phyloP scores from a whole-genome alignment of 2,329 filamentous ascomycete species.

The Parastagonospora avenae region DNA sequence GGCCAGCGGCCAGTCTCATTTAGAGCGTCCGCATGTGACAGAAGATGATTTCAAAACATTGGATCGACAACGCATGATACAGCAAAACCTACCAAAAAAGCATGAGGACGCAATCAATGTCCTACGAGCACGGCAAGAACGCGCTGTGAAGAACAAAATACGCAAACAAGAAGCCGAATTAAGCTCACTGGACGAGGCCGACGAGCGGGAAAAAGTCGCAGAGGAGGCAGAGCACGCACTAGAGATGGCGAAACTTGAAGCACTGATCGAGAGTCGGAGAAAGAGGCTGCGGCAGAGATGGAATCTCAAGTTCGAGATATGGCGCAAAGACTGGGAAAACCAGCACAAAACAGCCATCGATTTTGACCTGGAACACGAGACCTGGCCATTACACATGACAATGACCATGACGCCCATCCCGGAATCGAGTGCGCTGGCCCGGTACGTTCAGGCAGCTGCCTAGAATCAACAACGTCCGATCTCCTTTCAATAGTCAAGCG shows the following conservation, averaged over 20 bases:
- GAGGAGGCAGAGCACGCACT: conserved; percentile 40
- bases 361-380: conserved; percentile 31
- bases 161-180: conserved; percentile 50
- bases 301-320: conserved; percentile 49
- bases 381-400: conserved; percentile 33
- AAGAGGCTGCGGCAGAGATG: conserved; percentile 42
- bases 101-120: conserved; percentile 55
- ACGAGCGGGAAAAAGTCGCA: conserved; percentile 40
- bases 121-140: conserved; percentile 51
- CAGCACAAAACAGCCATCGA: conserved; percentile 28
- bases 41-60: conserved; percentile 52
- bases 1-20: conserved; percentile 36
- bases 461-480: neutral
- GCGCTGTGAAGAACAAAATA: conserved; percentile 42
- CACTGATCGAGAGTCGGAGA: conserved; percentile 39
- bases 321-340: conserved; percentile 43
- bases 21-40: conserved; percentile 46
- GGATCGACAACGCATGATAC: conserved; percentile 45
- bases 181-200: conserved; percentile 38
- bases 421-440: conserved; percentile 28
- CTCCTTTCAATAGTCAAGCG: neutral
- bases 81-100: conserved; percentile 48
- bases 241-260: conserved; percentile 43
- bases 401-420: conserved; percentile 19
- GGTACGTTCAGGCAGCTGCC: conserved; percentile 17